A percentile compares a stretch with the other conserved stretches of the same genome.
Evolutionary conservation across 805 yeast genomes (phyloP).

Genomic region (Millerozyma acaciae): DNA sequence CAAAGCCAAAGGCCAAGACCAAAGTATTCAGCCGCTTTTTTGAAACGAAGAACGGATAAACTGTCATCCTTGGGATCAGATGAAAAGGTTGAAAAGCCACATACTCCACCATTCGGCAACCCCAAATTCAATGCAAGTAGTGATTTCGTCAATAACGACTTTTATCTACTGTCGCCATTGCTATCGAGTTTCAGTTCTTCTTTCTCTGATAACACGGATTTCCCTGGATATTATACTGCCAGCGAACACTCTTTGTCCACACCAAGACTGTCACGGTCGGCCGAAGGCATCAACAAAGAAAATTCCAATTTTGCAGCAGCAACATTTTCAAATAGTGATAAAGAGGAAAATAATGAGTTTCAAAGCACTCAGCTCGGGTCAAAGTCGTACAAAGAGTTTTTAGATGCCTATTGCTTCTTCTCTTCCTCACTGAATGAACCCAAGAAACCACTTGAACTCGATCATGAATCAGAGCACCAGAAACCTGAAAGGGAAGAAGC

Average conservation of each 20-base stretch:
- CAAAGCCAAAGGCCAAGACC: conserved; percentile 25
- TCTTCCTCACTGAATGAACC: conserved; percentile 14
- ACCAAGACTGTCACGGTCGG: not conserved
- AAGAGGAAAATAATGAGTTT: not conserved
- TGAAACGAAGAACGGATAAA: conserved; percentile 29
- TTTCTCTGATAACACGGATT: conserved; percentile 5
- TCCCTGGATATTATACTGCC: conserved; percentile 3
- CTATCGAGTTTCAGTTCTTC: conserved; percentile 19
- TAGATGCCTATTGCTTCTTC: conserved; percentile 61
- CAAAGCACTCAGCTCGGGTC: conserved; percentile 40
- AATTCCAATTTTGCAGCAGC: not conserved
- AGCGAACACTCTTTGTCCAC: not conserved
- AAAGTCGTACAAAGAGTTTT: conserved; percentile 50
- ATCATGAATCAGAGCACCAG: too few species aligned
- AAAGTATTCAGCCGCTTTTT: conserved; percentile 35
- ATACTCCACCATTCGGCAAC: conserved; percentile 2
- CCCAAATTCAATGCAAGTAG: conserved; percentile 11
- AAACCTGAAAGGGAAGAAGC: too few species aligned
- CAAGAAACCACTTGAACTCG: too few species aligned
- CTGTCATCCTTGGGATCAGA: too few species aligned
- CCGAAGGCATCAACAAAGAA: not conserved
- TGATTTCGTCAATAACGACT: conserved; percentile 34
- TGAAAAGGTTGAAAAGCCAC: conserved; percentile 12
- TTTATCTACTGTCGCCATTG: conserved; percentile 34
- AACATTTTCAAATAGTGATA: not conserved